Evolutionary conservation across 768 basidiomycete species (phyloP), one percentile per base, ranked within the genome.

Genomic region (Boletus tomentosulus): DNA sequence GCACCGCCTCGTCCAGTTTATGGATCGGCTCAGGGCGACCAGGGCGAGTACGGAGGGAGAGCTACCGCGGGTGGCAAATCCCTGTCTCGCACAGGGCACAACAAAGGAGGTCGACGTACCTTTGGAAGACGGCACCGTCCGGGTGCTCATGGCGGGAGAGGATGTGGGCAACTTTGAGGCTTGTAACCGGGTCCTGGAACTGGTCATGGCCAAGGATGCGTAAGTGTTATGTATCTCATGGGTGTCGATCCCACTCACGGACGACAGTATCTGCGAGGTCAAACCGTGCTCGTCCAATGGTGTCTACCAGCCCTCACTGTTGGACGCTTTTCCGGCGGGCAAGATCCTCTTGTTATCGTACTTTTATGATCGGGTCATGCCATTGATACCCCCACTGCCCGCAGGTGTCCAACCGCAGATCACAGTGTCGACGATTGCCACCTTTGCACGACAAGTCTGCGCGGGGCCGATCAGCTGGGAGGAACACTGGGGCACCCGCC

Each of bases 261-360:
- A 33, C 9, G 44, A 27, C 44, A 89, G 92, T 0, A 79, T 93
- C 54, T 99, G 96, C 70, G 84, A 90, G 62, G 76, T 87, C 57
- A 90, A 94, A 64, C 97, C 97, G 0, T 99, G 97, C 68, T 91
- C 96, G 5, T 99, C 98, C 75, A 86, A 92, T 63, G 97, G 97
- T 12, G 92, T 97, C 25, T 98, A 98, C 73, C 97, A 99, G 68
- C 97, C 97, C 2, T 88, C 89, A 13, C 77, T 98, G 25, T 75
- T 89, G 54, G 89, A 96, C 57, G 86, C 91, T 10, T 98, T 98
- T 81, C 82, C 87, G 1, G 72, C 77, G 9, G 96, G 96, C 54
- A 86, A 85, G 64, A 79, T 96, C 57, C 81, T 96, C 27, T 82
- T 96, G n/a, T 79, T 99, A 2, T 97, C 94, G 24, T 99, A 98